Evolutionary conservation across 139 green algal species (phyloP).

Genomic region (Auxenochlorella pyrenoidosa): DNA sequence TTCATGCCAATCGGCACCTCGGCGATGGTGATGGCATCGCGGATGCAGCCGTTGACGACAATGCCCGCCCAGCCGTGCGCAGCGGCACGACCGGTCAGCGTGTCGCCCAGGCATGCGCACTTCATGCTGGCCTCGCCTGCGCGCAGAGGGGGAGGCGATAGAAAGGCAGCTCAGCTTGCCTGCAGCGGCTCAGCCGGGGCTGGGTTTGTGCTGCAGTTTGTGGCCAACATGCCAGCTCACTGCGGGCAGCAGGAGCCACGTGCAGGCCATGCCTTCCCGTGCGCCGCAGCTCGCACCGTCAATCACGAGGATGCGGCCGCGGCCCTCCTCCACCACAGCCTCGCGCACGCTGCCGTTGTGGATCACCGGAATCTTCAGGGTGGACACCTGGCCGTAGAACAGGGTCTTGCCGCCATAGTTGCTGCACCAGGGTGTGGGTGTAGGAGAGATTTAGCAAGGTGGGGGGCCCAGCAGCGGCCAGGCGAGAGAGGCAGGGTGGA

Average conservation of each 20-base stretch:
- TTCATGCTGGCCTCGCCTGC: neutral
- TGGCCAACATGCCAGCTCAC: too few species aligned
- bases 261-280: too few species aligned
- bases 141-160: too few species aligned
- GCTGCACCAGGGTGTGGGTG: neutral
- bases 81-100: neutral
- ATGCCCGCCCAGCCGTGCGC: slow-evolving; percentile 1
- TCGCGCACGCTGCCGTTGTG: neutral
- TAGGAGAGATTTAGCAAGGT: neutral
- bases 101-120: neutral
- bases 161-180: too few species aligned
- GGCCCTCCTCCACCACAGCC: slow-evolving; percentile 1
- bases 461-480: too few species aligned
- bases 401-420: neutral
- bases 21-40: neutral
- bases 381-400: slow-evolving; percentile 8
- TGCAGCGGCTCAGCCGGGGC: too few species aligned
- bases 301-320: neutral
- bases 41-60: neutral
- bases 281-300: neutral
- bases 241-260: too few species aligned
- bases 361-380: neutral
- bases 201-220: too few species aligned
- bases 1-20: neutral
- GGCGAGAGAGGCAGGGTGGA: too few species aligned